Base-by-base conservation (phyloP, 2,329 filamentous ascomycete species). In the Pestalotiopsis sp. region DNA sequence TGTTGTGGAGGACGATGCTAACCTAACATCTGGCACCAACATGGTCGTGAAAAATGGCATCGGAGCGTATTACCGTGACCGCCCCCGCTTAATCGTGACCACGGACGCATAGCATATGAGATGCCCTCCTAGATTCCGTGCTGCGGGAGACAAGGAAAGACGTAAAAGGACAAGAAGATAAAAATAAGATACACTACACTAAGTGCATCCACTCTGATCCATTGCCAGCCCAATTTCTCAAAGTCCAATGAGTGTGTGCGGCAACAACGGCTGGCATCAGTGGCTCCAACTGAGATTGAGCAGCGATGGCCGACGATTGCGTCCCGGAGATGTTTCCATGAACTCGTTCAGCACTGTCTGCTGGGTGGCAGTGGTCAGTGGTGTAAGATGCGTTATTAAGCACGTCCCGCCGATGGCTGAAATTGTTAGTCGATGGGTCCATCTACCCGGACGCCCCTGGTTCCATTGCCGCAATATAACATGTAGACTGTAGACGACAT, bases 401-500 rank as follows among this genome's bases (percentile, higher is more conserved):
- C 62, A 64, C 38, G 31, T 62, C n/a, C 25, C 36, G 38, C 27
- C 23, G 31, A 36, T 64, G 62, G 62, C 62, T 45, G 62, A 52
- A 45, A 64, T 49, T 64, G 38, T 41, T 60, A 27, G 41, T 45
- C 36, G 39, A 64, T 64, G 62, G 38, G 39, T 39, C 62, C 49
- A 13, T 39, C 41, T 64, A 20, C 62, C 20, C 39, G 38, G 39
- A 23, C 38, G 38, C 62, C 36, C 23, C 62, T 45, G 14, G 62
- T 39, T 64, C 38, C 39, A 52, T 64, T 27, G 31, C 41, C 39
- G 41, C 62, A 49, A 64, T 52, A 52, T 64, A 64, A 36, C 7
- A 36, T 36, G 13, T 62, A 36, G 59, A 17, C 27, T 62, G 59
- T 62, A 17, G 17, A 39, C 9, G 31, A 39, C 59, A 62, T 62